Base-by-base conservation (phyloP, 345 rosid species). In the Syzygium oleosum region DNA sequence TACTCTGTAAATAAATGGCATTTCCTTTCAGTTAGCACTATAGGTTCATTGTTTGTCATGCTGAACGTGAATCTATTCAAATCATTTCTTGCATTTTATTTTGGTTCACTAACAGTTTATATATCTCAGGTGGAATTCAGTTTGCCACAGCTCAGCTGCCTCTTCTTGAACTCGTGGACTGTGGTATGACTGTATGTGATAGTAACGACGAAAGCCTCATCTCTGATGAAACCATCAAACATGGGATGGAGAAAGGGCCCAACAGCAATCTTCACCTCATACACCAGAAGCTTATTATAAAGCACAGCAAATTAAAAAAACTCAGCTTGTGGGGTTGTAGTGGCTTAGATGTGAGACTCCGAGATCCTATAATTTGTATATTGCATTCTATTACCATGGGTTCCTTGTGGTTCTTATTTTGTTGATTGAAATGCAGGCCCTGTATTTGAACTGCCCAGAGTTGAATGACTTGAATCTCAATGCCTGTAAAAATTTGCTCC, bases 271-370 rank as follows among this genome's bases (percentile, higher is more conserved):
- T 88, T 34, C 97, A 93, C 90, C 93, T 90, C 56, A 92, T 93
- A 85, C 93, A 93, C 91, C 99, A 98, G 90, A 98, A 98, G 90
- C 92, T 98, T 91, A 95, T 97, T 86, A 92, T 98, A 86, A 98
- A 98, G 89, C 99, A 98, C 87, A 79, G 87, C 88, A 93, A 94
- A 52, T 90, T 98, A 87, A 96, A 92, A 89, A 97, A 95, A 88
- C 96, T 98, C 90, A 98, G 99, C 90, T 93, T 98, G 88, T 98
- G 99, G 99, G 99, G 99, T 56, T 97, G 99, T 93, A 95, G 96
- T 65, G 96, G 98, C 85, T 93, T 98, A 91, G 99, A 98, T 88
- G 99, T 98, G 90, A 95, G 98, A 84, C 89, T 87, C 41, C 65
- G 63, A 13, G 85, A 15, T 25, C 51, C 49, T 63, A 29, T 43